Evolutionary conservation across 176 grass and related monocot genomes (phyloP).

Genomic region (Rhynchospora pubera): DNA sequence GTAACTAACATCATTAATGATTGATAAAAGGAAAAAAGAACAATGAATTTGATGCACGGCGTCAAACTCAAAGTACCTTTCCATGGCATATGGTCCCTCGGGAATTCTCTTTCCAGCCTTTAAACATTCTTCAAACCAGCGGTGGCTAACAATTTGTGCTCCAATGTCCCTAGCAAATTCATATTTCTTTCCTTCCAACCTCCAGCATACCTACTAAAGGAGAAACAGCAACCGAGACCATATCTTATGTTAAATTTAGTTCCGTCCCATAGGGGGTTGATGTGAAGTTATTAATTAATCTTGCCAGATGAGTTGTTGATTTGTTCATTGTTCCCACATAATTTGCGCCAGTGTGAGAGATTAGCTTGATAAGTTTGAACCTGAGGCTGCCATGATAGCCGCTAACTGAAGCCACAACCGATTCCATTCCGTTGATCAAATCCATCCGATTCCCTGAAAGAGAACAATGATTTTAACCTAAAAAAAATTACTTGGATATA

Average conservation of each 20-base stretch:
- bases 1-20: not conserved
- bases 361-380: constrained; percentile 91
- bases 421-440: constrained; percentile 50
- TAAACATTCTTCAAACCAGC: constrained; percentile 75
- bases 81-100: constrained; percentile 51
- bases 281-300: not conserved
- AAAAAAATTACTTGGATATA: not conserved
- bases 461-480: not conserved
- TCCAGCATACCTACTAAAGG: constrained; percentile 62
- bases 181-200: constrained; percentile 85
- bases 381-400: constrained; percentile 70
- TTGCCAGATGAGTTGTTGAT: constrained; percentile 85
- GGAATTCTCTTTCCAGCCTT: constrained; percentile 54
- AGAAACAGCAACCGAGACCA: not conserved
- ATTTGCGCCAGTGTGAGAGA: constrained; percentile 62
- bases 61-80: constrained; percentile 41
- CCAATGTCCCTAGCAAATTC: constrained; percentile 45
- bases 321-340: constrained; percentile 70
- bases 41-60: not conserved
- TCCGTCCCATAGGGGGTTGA: not conserved
- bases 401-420: constrained; percentile 78
- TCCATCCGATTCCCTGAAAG: constrained; percentile 21
- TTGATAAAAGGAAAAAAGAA: not conserved
- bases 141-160: constrained; percentile 51
- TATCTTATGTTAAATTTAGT: not conserved